Conservation (phyloP, 345 rosid species). For the Pugionium dolabratum region DNA sequence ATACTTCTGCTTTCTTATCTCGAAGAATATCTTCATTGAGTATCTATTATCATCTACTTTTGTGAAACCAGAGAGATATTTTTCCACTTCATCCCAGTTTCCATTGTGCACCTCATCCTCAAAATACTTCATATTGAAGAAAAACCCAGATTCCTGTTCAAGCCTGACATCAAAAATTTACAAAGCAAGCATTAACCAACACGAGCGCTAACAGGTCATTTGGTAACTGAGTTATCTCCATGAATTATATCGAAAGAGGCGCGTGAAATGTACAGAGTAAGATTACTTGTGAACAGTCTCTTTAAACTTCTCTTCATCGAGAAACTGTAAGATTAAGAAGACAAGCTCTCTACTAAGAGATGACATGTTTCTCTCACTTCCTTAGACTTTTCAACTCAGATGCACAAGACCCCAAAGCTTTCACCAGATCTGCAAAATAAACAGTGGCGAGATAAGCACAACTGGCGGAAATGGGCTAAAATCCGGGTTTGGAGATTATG, state of each 20-base stretch:
- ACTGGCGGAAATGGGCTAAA: conserved; percentile 36
- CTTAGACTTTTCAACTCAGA: conserved; percentile 38
- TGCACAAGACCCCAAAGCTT: conserved; percentile 37
- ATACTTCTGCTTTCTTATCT: conserved; percentile 98
- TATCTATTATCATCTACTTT: conserved; percentile 94
- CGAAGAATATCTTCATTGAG: conserved; percentile 97
- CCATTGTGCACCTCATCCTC: conserved; percentile 89
- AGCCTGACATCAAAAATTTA: conserved; percentile 52
- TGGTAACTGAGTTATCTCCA: neutral
- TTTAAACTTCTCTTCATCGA: conserved; percentile 75
- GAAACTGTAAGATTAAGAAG: conserved; percentile 97
- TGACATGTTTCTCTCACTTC: conserved; percentile 63
- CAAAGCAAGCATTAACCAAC: conserved; percentile 11
- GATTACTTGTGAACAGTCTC: conserved; percentile 75
- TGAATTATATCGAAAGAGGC: conserved; percentile 4
- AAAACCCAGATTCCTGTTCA: conserved; percentile 98
- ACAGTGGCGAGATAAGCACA: conserved; percentile 20
- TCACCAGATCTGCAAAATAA: conserved; percentile 60
- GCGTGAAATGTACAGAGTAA: conserved; percentile 20
- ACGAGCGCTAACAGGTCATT: conserved; percentile 1
- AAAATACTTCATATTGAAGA: conserved; percentile 52
- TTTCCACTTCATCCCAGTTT: conserved; percentile 99
- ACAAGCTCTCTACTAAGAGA: conserved; percentile 99
- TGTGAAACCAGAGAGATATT: conserved; percentile 93
- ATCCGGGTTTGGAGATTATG: conserved; percentile 28